Evolutionary conservation across 495 filamentous ascomycete species (phyloP), one percentile per base, ranked within the genome.

Genomic region (Apiosordaria backusii): DNA sequence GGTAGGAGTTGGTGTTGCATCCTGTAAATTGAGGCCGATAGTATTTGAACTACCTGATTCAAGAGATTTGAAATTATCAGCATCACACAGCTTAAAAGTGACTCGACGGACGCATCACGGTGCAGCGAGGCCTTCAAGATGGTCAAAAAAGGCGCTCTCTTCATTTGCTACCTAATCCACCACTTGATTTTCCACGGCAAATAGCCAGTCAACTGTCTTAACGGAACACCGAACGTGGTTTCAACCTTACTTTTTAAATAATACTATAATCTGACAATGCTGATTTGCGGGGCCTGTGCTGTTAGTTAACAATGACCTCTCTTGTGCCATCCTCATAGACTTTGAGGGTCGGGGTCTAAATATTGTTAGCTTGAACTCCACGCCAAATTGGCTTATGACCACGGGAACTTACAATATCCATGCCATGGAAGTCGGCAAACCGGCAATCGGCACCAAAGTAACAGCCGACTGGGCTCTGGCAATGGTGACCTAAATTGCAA

Each of bases 401-500:
- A 50, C 6, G 50, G 3, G 35, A 2, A 67, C 78, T 76, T 53
- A 80, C 78, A 60, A 69, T 62, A 54, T 80, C 75, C 57, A 77
- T 69, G 9, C 63, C 67, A 52, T 81, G 79, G 5, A 70, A 71
- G 1, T 70, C 62, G 1, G 18, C 19, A 40, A 78, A 80, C 4
- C 67, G 62, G 58, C 77, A 81, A 2, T 61, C 50, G 19, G 63
- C 40, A 7, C 67, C 71, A 52, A 67, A 76, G 25, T 54, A 69
- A 29, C 74, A 76, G 6, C 64, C 53, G 1, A 67, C 64, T 4
- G 63, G 60, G 27, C 65, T 73, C 4, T 52, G n/a, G 61, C 78
- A 79, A 52, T 77, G 72, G 35, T 81, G 79, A 24, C 77, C 78
- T 19, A 74, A 69, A 22, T 65, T 67, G 66, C 79, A 81, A 4